phyloP scores from a whole-genome alignment of 768 basidiomycete species.

The Leccinum longicurvipes region DNA sequence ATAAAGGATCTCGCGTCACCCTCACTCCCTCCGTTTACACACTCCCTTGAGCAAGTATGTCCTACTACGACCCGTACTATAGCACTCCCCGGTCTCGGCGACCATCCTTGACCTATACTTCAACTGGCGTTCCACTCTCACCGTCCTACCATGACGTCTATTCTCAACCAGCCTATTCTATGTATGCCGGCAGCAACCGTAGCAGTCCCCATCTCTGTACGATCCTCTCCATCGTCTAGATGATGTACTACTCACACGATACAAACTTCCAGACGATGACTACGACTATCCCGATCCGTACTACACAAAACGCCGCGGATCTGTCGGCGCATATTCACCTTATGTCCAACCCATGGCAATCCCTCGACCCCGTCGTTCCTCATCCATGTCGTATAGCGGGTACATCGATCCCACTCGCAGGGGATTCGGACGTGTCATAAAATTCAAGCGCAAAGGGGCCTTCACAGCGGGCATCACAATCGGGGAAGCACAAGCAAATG shows the following conservation, averaged over 20 bases:
- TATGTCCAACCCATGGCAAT: constrained; percentile 19
- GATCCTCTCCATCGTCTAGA: constrained; percentile 8
- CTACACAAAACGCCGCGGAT: constrained; percentile 34
- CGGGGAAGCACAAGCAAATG: constrained; percentile 64
- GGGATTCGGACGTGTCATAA: constrained; percentile 51
- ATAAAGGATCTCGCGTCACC: constrained; percentile 20
- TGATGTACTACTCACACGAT: neutral
- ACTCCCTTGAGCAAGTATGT: constrained; percentile 29
- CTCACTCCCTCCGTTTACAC: neutral
- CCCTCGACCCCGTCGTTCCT: constrained; percentile 34
- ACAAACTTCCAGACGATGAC: constrained; percentile 47
- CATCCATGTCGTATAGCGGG: constrained; percentile 39
- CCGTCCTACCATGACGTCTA: constrained; percentile 39
- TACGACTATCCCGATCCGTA: constrained; percentile 47
- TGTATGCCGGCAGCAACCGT: constrained; percentile 39
- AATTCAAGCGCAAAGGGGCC: constrained; percentile 72
- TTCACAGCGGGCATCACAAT: constrained; percentile 64
- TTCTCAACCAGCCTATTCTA: neutral
- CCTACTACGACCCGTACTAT: constrained; percentile 43
- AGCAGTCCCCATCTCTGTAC: constrained; percentile 44
- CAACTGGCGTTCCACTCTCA: constrained; percentile 31
- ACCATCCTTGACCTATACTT: constrained; percentile 33
- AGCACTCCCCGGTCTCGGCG: constrained; percentile 31
- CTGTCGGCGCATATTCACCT: constrained; percentile 21
- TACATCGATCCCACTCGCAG: constrained; percentile 45